Evolutionary conservation across 192 early-diverging fungal genomes (phyloP), one percentile per base, ranked within the genome.

Genomic region (Mortierella alpina): DNA sequence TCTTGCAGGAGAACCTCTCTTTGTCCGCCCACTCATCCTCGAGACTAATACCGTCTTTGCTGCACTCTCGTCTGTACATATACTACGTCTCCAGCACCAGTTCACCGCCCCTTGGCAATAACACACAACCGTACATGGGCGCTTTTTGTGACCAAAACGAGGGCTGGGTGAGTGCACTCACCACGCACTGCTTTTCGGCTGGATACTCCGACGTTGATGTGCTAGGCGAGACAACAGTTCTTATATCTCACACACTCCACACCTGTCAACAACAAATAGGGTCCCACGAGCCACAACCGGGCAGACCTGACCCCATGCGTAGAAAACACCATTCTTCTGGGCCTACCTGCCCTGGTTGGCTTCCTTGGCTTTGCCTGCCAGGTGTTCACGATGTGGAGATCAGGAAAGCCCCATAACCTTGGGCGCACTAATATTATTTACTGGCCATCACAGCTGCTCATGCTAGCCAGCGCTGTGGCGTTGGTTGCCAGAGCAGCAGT

Each of bases 231-330:
- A 4, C 17, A 42, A 62, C 60, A 1, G 23, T 23, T 11, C 39
- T 52, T 5, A 20, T 41, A 57, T 65, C 46, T 41, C 18, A 44
- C 23, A 6, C 18, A 45, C 59, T 50, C 41, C 44, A 48, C 13
- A 17, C 49, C 40, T 47, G 50, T 63, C 14, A 12, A 17, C 49
- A n/a, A 22, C 22, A 18, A 53, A 61, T 59, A 72, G 77, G 77
- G 77, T 61, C 77, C 77, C 23, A 80, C 77, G 7, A 72, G 70
- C 47, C 7, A 8, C 5, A 14, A 0, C 4, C 41, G 69, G 6
- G 15, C 70, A n/a, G 77, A 80, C 59, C 63, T 80, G n/a, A 80
- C 77, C 7, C 70, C 59, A 7, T 80, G 77, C n/a, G 63, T 80
- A 23, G 77, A 80, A 42, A 60, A 80, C 54, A 80, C 77, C 59